These are phyloP conservation scores for Aspergillus latus DNA, from an alignment of 2,329 filamentous ascomycete species.

Conservation along the genomic window DNA sequence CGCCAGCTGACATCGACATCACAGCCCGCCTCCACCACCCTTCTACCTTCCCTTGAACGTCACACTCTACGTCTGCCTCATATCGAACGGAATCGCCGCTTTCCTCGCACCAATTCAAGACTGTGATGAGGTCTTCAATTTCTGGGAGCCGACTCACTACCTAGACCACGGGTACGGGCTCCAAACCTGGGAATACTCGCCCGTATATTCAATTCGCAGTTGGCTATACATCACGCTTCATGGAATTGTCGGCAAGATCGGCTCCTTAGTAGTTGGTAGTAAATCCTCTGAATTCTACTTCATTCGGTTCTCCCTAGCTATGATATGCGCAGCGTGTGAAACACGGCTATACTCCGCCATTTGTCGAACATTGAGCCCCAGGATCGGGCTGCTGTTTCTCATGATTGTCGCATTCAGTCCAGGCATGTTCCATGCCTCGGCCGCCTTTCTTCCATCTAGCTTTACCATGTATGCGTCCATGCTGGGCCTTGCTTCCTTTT, in stretches of 20 bases:
- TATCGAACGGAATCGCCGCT: conserved; percentile 72
- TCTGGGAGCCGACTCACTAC: conserved; percentile 97
- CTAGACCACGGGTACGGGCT: conserved; percentile 87
- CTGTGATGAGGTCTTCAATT: conserved; percentile 98
- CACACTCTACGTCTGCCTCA: conserved; percentile 78
- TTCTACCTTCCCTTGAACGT: conserved; percentile 70
- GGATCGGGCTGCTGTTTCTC: conserved; percentile 82
- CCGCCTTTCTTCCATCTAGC: conserved; percentile 84
- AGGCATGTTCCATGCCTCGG: conserved; percentile 89
- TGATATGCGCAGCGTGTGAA: conserved; percentile 77
- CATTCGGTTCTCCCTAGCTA: conserved; percentile 71
- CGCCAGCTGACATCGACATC: conserved; percentile 11
- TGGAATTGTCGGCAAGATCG: conserved; percentile 67
- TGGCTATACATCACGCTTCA: conserved; percentile 89
- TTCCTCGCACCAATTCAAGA: conserved; percentile 89
- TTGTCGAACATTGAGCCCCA: conserved; percentile 72
- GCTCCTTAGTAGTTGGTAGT: conserved; percentile 53
- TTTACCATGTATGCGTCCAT: conserved; percentile 96
- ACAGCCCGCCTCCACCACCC: conserved; percentile 39
- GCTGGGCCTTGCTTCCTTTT: conserved; percentile 81
- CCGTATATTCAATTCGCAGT: conserved; percentile 89
- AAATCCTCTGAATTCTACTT: conserved; percentile 77
- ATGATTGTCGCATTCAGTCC: conserved; percentile 75
- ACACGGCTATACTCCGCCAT: conserved; percentile 77
- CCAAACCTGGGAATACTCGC: conserved; percentile 98